Conservation (phyloP, 1,284 basidiomycete species). For the Neonothopanus nambi region DNA sequence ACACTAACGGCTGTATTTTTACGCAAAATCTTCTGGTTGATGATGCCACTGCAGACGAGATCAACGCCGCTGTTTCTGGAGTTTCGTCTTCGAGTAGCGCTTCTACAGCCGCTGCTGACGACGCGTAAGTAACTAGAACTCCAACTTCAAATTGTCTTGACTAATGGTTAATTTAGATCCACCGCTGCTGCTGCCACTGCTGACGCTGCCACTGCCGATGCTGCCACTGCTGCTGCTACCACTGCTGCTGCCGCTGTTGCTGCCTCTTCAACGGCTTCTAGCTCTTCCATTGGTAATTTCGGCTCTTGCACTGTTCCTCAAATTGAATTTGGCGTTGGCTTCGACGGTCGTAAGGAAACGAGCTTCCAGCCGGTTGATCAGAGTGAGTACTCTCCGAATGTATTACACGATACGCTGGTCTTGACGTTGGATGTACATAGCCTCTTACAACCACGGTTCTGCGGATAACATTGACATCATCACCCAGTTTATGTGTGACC, state of each 20-base stretch:
- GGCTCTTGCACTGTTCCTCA: conserved; percentile 44
- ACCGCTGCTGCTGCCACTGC: too few species aligned
- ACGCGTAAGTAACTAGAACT: neutral
- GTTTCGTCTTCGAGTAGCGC: neutral
- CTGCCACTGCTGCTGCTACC: conserved; percentile 10
- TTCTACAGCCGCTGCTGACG: conserved; percentile 12
- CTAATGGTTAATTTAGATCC: too few species aligned
- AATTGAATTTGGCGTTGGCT: conserved; percentile 52
- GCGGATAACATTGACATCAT: conserved; percentile 55
- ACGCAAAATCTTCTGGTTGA: conserved; percentile 49
- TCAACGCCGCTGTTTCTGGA: conserved; percentile 51
- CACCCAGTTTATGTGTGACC: conserved; percentile 57
- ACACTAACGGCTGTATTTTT: conserved; percentile 63
- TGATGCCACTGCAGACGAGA: conserved; percentile 63
- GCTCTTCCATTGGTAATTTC: conserved; percentile 5
- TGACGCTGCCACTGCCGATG: too few species aligned
- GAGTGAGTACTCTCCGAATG: conserved; percentile 27
- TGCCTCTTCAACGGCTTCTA: conserved; percentile 10
- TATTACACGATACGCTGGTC: neutral
- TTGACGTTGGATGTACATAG: conserved; percentile 27
- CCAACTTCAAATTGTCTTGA: too few species aligned
- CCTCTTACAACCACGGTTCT: conserved; percentile 52
- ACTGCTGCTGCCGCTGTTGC: neutral
- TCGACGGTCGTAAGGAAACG: conserved; percentile 52
- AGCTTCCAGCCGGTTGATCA: conserved; percentile 50